Evolutionary conservation across 176 grass and related monocot species (phyloP).

Genomic region (Oryza glumipatula): DNA sequence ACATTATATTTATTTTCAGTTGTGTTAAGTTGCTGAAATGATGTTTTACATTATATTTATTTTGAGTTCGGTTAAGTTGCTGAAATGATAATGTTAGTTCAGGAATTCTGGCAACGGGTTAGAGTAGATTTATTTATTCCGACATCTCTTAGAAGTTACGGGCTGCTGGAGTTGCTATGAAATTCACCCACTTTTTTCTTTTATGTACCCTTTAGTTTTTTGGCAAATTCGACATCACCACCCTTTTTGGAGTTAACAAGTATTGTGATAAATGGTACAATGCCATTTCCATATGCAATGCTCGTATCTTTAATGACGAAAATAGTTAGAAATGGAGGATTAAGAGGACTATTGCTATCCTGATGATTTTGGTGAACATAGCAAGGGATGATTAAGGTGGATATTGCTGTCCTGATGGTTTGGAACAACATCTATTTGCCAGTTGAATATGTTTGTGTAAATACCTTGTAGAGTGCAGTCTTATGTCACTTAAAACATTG

Average conservation of each 20-base stretch:
- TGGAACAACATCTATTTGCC: background rate
- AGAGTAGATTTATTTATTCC: background rate
- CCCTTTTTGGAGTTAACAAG: background rate
- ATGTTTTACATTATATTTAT: background rate
- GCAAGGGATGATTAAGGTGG: background rate
- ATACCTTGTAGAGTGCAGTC: background rate
- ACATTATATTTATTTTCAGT: background rate
- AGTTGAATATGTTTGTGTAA: background rate
- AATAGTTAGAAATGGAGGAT: background rate
- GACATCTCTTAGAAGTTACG: background rate
- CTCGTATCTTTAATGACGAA: background rate
- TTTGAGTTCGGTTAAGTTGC: background rate
- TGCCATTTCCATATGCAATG: background rate
- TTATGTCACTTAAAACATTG: background rate
- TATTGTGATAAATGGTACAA: background rate
- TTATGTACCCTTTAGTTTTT: background rate
- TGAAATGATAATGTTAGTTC: background rate
- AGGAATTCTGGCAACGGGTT: background rate
- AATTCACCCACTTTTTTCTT: conserved; percentile 7
- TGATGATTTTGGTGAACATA: background rate
- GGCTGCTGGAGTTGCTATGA: background rate
- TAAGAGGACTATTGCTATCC: background rate
- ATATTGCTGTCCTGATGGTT: background rate
- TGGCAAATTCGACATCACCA: background rate
- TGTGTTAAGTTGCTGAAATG: background rate